Conservation (phyloP, 2,329 filamentous ascomycete genomes). For the Dactylella cylindrospora region DNA sequence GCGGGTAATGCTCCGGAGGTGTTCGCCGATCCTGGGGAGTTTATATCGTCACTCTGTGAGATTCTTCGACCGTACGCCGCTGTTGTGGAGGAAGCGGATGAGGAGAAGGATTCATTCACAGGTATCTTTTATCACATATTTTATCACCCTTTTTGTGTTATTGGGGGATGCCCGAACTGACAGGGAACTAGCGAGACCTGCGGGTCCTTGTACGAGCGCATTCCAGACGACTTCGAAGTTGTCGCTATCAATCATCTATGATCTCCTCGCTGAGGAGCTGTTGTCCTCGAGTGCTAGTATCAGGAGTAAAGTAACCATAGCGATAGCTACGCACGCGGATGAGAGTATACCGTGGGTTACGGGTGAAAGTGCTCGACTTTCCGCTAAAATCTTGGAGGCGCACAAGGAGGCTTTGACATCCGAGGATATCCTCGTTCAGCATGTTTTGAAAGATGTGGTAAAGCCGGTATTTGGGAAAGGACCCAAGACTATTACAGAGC, state of each 20-base stretch:
- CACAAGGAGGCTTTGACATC: slow-evolving; percentile 1
- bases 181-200: too few relatives aligned
- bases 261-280: background rate
- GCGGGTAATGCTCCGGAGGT: background rate
- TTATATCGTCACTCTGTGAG: slow-evolving; percentile 19
- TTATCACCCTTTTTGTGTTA: too few relatives aligned
- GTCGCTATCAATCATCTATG: slow-evolving; percentile 6
- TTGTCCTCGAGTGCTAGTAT: background rate
- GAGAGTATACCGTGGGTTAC: slow-evolving; percentile 4
- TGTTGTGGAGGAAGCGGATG: slow-evolving; percentile 15
- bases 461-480: slow-evolving; percentile 21
- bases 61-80: slow-evolving; percentile 5
- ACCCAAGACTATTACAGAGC: slow-evolving; percentile 20
- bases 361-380: slow-evolving; percentile 5
- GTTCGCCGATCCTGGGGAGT: background rate
- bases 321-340: slow-evolving; percentile 21
- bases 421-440: slow-evolving; percentile 15
- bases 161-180: background rate
- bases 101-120: slow-evolving; percentile 21
- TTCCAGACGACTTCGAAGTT: slow-evolving; percentile 9
- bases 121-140: background rate
- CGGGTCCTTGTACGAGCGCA: too few relatives aligned
- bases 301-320: background rate
- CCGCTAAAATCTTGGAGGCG: slow-evolving; percentile 1
- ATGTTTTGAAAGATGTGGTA: slow-evolving; percentile 10